Evolutionary conservation across 192 early-diverging fungal species (phyloP).

Genomic region (Podila verticillata): DNA sequence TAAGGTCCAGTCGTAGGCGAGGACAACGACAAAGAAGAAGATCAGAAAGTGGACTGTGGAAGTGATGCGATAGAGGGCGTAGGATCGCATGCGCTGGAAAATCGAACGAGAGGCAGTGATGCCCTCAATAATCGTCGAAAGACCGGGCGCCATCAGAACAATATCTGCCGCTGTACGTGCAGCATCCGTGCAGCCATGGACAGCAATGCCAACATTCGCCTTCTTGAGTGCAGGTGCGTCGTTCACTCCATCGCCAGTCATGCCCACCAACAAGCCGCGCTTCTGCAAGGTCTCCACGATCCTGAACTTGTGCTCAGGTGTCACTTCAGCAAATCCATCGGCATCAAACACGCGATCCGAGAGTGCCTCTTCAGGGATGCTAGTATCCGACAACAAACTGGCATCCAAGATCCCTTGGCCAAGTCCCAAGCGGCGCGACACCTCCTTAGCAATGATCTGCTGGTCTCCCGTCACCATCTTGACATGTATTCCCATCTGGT

Average conservation of each 20-base stretch:
- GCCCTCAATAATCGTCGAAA: conserved; percentile 91
- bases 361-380: conserved; percentile 70
- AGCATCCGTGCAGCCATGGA: conserved; percentile 91
- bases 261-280: conserved; percentile 79
- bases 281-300: conserved; percentile 91
- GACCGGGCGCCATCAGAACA: conserved; percentile 85
- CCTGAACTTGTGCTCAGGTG: conserved; percentile 94
- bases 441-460: conserved; percentile 89
- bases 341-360: conserved; percentile 81
- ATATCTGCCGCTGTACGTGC: conserved; percentile 94
- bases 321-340: conserved; percentile 95
- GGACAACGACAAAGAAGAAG: conserved; percentile 91
- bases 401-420: conserved; percentile 88
- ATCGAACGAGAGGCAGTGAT: conserved; percentile 87
- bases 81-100: conserved; percentile 91
- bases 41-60: conserved; percentile 94
- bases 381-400: conserved; percentile 73
- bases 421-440: conserved; percentile 88
- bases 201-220: conserved; percentile 95
- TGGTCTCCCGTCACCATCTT: conserved; percentile 98
- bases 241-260: conserved; percentile 98
- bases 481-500: conserved; percentile 81
- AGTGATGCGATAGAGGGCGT: conserved; percentile 91
- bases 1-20: conserved; percentile 83
- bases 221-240: conserved; percentile 96